A percentile compares a stretch with the other conserved stretches of the same genome.
These are phyloP conservation scores for Suillus cothurnatus DNA, from an alignment of 768 basidiomycete genomes.

Conservation along the genomic window DNA sequence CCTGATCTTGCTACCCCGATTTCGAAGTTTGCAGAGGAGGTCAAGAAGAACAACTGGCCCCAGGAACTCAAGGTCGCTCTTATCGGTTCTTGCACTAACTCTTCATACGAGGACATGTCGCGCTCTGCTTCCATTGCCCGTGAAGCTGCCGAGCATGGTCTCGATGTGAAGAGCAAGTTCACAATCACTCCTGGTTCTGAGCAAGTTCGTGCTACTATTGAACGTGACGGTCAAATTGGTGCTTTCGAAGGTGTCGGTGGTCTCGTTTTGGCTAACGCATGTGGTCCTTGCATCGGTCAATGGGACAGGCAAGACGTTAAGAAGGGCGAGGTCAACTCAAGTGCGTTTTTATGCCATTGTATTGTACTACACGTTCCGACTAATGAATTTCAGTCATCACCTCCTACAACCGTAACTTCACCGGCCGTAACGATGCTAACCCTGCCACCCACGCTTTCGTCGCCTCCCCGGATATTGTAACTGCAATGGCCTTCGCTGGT, in stretches of 20 bases:
- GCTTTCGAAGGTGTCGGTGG: slow-evolving; percentile 89
- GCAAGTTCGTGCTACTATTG: slow-evolving; percentile 97
- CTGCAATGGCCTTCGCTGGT: slow-evolving; percentile 95
- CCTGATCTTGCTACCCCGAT: slow-evolving; percentile 98
- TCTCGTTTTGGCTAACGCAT: slow-evolving; percentile 95
- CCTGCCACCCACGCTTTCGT: slow-evolving; percentile 98
- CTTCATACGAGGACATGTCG: slow-evolving; percentile 99
- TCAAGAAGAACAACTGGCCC: slow-evolving; percentile 96
- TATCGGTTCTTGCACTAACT: slow-evolving; percentile 99
- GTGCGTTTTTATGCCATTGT: slow-evolving; percentile 45
- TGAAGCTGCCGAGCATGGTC: slow-evolving; percentile 86
- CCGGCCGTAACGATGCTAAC: slow-evolving; percentile 99
- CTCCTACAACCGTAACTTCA: slow-evolving; percentile 99
- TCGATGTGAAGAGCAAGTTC: slow-evolving; percentile 90
- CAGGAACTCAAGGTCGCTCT: slow-evolving; percentile 95
- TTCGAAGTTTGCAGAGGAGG: slow-evolving; percentile 90
- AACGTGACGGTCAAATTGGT: slow-evolving; percentile 91
- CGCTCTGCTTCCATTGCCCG: slow-evolving; percentile 93
- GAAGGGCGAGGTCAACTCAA: slow-evolving; percentile 97
- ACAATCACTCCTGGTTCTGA: slow-evolving; percentile 98
- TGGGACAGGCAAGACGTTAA: slow-evolving; percentile 97
- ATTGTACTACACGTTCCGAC: slow-evolving; percentile 6
- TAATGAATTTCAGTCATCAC: slow-evolving; percentile 72
- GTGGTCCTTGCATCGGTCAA: slow-evolving; percentile 99
- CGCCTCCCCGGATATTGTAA: slow-evolving; percentile 92